These are phyloP conservation scores for Ophiobolus disseminans DNA, from an alignment of 2,329 filamentous ascomycete genomes.

Conservation along the genomic window DNA sequence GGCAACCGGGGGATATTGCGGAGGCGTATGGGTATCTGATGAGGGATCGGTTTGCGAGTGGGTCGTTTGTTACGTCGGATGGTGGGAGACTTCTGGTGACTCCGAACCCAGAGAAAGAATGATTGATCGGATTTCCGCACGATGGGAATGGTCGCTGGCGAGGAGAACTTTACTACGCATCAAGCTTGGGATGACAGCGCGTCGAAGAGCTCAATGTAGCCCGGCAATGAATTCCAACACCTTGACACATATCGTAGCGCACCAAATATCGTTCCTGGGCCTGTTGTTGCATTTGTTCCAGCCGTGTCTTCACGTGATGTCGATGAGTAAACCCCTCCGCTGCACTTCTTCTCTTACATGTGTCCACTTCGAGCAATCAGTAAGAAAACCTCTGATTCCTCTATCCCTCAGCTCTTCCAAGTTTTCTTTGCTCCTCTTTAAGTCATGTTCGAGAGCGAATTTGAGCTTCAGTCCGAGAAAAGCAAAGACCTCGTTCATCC, in stretches of 20 bases:
- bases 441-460: conserved; percentile 30
- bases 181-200: too few relatives aligned
- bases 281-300: too few relatives aligned
- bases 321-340: conserved; percentile 17
- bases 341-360: conserved; percentile 18
- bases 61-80: conserved; percentile 42
- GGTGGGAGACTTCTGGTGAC: conserved; percentile 45
- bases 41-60: conserved; percentile 52
- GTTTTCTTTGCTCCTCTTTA: conserved; percentile 21
- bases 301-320: conserved; percentile 9
- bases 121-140: too few relatives aligned
- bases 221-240: too few relatives aligned
- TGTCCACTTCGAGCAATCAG: conserved; percentile 37
- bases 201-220: too few relatives aligned
- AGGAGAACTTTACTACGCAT: too few relatives aligned
- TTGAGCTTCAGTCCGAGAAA: conserved; percentile 40
- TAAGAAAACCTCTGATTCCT: conserved; percentile 36
- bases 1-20: conserved; percentile 48
- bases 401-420: conserved; percentile 17
- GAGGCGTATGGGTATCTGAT: conserved; percentile 56
- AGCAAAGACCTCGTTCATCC: conserved; percentile 33
- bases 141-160: too few relatives aligned
- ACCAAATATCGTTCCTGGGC: too few relatives aligned
- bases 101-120: neutral
- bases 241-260: too few relatives aligned